phyloP scores from a whole-genome alignment of 129 eudicot species.

The Helianthus annuus region DNA sequence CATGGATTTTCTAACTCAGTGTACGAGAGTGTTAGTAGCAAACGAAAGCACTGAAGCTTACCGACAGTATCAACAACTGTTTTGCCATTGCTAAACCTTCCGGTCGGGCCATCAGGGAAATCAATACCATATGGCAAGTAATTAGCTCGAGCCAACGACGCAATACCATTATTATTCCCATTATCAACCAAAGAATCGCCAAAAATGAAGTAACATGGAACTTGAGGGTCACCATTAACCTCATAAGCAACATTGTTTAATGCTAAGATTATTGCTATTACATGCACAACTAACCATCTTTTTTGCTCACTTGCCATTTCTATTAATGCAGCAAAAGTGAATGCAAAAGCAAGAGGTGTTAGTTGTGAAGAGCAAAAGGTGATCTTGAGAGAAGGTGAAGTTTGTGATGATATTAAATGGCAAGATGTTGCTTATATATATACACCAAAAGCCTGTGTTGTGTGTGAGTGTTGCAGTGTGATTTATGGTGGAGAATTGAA shows the following conservation, averaged over 20 bases:
- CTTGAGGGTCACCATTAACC: constrained; percentile 60
- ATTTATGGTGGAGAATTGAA: constrained; percentile 3
- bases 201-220: constrained; percentile 80
- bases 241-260: constrained; percentile 24
- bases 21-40: neutral
- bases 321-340: constrained; percentile 18
- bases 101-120: constrained; percentile 67
- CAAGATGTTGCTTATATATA: constrained; percentile 32
- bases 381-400: constrained; percentile 13
- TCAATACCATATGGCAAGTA: constrained; percentile 88
- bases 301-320: constrained; percentile 35
- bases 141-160: constrained; percentile 74
- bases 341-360: constrained; percentile 19
- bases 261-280: constrained; percentile 20
- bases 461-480: constrained; percentile 1
- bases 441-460: constrained; percentile 8
- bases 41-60: constrained; percentile 27
- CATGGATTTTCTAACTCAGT: neutral
- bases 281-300: constrained; percentile 28
- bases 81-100: constrained; percentile 68
- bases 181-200: constrained; percentile 89
- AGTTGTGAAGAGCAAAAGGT: constrained; percentile 28
- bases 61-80: constrained; percentile 73
- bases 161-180: constrained; percentile 74
- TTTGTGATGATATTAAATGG: constrained; percentile 25